These are phyloP conservation scores for Calamus simplicifolius DNA, from an alignment of 176 grass and related monocot genomes.

Conservation along the genomic window DNA sequence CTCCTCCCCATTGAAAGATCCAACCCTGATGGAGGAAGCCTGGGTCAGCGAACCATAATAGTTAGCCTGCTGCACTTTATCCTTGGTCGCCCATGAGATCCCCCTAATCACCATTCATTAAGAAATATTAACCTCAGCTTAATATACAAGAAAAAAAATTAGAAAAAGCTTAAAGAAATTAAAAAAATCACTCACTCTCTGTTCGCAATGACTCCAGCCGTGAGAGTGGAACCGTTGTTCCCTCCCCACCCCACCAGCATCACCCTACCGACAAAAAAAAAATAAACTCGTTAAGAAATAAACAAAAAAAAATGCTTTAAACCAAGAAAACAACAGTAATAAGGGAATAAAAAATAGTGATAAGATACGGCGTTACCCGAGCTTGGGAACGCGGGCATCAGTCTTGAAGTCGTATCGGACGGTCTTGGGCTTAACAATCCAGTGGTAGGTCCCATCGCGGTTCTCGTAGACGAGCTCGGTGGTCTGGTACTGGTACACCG, in stretches of 20 bases:
- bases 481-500: slow-evolving; percentile 84
- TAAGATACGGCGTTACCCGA: slow-evolving; percentile 41
- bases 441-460: slow-evolving; percentile 57
- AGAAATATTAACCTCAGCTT: neutral
- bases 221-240: slow-evolving; percentile 92
- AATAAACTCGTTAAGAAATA: neutral
- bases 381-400: slow-evolving; percentile 62
- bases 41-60: slow-evolving; percentile 94
- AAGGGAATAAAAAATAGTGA: neutral
- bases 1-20: slow-evolving; percentile 91
- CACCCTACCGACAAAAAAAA: slow-evolving; percentile 35
- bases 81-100: slow-evolving; percentile 96
- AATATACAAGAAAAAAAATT: too few species aligned
- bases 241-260: slow-evolving; percentile 96
- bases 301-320: neutral
- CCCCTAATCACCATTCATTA: slow-evolving; percentile 37
- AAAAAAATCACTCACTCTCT: slow-evolving; percentile 48
- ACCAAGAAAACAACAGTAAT: neutral
- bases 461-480: slow-evolving; percentile 89
- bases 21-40: slow-evolving; percentile 77
- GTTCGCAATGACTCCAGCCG: slow-evolving; percentile 89
- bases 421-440: slow-evolving; percentile 78
- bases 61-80: slow-evolving; percentile 95
- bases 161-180: slow-evolving; percentile 1
- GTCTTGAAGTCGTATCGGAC: slow-evolving; percentile 84